A percentile compares a stretch with the other conserved stretches of the same genome.
phyloP scores from a whole-genome alignment of 1,284 basidiomycete species.

The Ceratobasidium sp. region DNA sequence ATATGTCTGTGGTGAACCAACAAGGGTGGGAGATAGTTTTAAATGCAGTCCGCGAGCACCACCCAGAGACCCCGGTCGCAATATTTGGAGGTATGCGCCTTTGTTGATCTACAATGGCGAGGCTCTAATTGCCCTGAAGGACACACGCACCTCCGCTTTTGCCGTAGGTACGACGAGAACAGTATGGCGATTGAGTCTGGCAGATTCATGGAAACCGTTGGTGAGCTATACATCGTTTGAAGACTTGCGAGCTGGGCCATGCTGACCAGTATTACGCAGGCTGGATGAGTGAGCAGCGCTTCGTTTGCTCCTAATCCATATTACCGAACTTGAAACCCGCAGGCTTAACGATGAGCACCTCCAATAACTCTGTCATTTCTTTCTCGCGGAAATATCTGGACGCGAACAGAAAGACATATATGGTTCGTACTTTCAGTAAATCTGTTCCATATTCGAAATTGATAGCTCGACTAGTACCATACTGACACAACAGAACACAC shows the following conservation, averaged over 20 bases:
- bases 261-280: neutral
- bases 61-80: conserved; percentile 36
- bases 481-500: conserved; percentile 31
- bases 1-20: conserved; percentile 31
- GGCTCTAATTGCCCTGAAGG: conserved; percentile 11
- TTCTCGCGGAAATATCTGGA: conserved; percentile 34
- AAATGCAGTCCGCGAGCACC: conserved; percentile 22
- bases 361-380: neutral
- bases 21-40: conserved; percentile 34
- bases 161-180: conserved; percentile 27
- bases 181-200: conserved; percentile 40
- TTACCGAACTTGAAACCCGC: neutral
- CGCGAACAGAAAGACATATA: conserved; percentile 32
- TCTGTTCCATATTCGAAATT: neutral
- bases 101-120: neutral
- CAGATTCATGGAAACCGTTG: conserved; percentile 42
- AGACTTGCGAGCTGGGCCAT: neutral
- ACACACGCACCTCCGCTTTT: conserved; percentile 33
- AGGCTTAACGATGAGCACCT: conserved; percentile 9
- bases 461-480: conserved; percentile 16
- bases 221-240: neutral
- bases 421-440: conserved; percentile 13
- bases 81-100: conserved; percentile 26
- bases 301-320: neutral
- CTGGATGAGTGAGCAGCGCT: conserved; percentile 36